Evolutionary conservation across 2,329 filamentous ascomycete genomes (phyloP).

Genomic region (Colletotrichum sp.): DNA sequence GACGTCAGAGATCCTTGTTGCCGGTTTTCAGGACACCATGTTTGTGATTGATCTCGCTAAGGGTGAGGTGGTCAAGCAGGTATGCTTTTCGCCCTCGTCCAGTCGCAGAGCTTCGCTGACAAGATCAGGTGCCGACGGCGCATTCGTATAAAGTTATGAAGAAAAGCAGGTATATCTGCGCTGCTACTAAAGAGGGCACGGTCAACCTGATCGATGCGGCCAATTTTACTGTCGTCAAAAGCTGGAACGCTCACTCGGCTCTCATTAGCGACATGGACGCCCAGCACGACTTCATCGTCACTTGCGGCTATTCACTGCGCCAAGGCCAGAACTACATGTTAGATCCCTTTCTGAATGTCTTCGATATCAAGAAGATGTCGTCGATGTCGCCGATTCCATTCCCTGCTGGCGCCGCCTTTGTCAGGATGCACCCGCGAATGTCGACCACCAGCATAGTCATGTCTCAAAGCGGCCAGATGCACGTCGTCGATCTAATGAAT

Average conservation of each 20-base stretch:
- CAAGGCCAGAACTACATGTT: slow-evolving; percentile 77
- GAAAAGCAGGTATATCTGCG: slow-evolving; percentile 87
- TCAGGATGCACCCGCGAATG: slow-evolving; percentile 95
- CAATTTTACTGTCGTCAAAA: slow-evolving; percentile 79
- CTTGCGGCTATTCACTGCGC: slow-evolving; percentile 89
- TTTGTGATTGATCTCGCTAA: slow-evolving; percentile 75
- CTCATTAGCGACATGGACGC: slow-evolving; percentile 97
- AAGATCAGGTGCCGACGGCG: slow-evolving; percentile 66
- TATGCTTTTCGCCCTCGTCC: slow-evolving; percentile 31
- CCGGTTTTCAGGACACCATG: slow-evolving; percentile 86
- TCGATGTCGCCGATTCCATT: slow-evolving; percentile 91
- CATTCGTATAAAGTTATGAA: slow-evolving; percentile 92
- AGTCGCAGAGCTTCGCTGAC: slow-evolving; percentile 30
- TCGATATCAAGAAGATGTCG: slow-evolving; percentile 88
- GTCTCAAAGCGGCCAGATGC: slow-evolving; percentile 90
- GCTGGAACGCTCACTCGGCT: slow-evolving; percentile 89
- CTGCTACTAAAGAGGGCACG: slow-evolving; percentile 80
- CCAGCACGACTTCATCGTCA: slow-evolving; percentile 92
- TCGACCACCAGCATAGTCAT: slow-evolving; percentile 93
- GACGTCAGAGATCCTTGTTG: slow-evolving; percentile 82
- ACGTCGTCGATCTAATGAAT: slow-evolving; percentile 95
- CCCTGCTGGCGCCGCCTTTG: slow-evolving; percentile 90
- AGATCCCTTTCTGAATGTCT: slow-evolving; percentile 93
- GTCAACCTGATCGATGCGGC: slow-evolving; percentile 86
- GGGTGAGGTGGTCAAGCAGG: slow-evolving; percentile 73